Evolutionary conservation across 306 rosid species (phyloP), one percentile per base, ranked within the genome.

Genomic region (Clitoria ternatea): DNA sequence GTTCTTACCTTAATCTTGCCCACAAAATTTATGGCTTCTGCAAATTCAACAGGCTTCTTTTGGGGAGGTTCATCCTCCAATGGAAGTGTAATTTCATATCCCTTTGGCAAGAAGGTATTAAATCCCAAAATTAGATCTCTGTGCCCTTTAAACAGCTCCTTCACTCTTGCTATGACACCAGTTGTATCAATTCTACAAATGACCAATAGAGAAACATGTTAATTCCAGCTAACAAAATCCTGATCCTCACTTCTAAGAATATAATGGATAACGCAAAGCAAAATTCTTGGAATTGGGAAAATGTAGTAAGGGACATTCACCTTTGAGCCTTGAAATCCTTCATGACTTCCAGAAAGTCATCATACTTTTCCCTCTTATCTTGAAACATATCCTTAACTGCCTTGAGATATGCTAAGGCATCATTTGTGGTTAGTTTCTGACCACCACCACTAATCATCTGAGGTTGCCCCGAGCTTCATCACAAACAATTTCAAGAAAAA

Each of bases 21-120:
- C 57, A 95, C 99, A 74, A 91, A 95, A 84, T 83, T 89, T 77
- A 89, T 95, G 32, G 99, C 99, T 79, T 95, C 96, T 52, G 85
- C 91, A 82, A 91, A 91, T 75, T 91, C 97, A 75, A 91, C 99
- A 36, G 97, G 99, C 78, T 89, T 95, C 83, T 91, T 94, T 69
- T 71, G 91, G n/a, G 76, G 73, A 83, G 96, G 92, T 57, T 89
- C 99, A 8, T 89, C 97, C 39, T 89, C 97, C 48, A 74, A 84
- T 36, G 96, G 93, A 67, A 93, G 87, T n/a, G 88, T 84, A 73
- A 90, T 93, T 82, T 90, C 92, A 84, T 68, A 87, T 76, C 92
- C 91, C 74, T 89, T 90, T 3, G 98, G 98, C 86, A 89, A 80
- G 90, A 93, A 93, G 53, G 87, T 88, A 84, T 93, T 90, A 80